A percentile compares a stretch with the other conserved stretches of the same genome.
Evolutionary conservation across 306 rosid species (phyloP).

Genomic region (Cicer chorassanicum): DNA sequence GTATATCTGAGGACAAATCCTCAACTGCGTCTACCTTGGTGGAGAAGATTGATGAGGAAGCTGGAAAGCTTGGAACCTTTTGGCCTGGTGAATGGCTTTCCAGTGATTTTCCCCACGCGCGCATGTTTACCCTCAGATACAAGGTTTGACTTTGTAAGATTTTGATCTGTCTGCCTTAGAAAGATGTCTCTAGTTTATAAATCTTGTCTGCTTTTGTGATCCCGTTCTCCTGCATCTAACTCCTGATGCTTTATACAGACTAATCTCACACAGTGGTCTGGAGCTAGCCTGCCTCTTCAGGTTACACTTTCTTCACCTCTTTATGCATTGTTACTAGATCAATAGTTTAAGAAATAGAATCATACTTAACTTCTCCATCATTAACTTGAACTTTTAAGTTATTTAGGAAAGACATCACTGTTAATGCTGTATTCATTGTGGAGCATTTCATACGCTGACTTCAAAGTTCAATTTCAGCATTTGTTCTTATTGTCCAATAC

Average conservation of each 20-base stretch:
- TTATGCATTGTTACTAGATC: slow-evolving; percentile 27
- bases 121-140: slow-evolving; percentile 84
- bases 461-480: slow-evolving; percentile 23
- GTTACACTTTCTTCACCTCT: slow-evolving; percentile 50
- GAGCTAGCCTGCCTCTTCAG: slow-evolving; percentile 98
- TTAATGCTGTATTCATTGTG: no score
- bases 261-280: slow-evolving; percentile 96
- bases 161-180: slow-evolving; percentile 35
- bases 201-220: slow-evolving; percentile 37
- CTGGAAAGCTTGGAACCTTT: slow-evolving; percentile 94
- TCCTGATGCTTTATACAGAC: slow-evolving; percentile 65
- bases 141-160: slow-evolving; percentile 66
- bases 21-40: slow-evolving; percentile 79
- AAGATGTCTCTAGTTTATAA: slow-evolving; percentile 15
- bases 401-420: not conserved
- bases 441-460: not conserved
- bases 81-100: slow-evolving; percentile 99
- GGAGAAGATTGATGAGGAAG: slow-evolving; percentile 96
- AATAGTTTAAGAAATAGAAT: slow-evolving; percentile 24
- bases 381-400: slow-evolving; percentile 25
- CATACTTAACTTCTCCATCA: slow-evolving; percentile 17
- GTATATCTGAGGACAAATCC: slow-evolving; percentile 88
- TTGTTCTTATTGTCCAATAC: not conserved
- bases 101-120: slow-evolving; percentile 82
- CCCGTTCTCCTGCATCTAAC: slow-evolving; percentile 49